Conservation (phyloP, 371 early-diverging fungal species). For the Batkoa obscura region DNA sequence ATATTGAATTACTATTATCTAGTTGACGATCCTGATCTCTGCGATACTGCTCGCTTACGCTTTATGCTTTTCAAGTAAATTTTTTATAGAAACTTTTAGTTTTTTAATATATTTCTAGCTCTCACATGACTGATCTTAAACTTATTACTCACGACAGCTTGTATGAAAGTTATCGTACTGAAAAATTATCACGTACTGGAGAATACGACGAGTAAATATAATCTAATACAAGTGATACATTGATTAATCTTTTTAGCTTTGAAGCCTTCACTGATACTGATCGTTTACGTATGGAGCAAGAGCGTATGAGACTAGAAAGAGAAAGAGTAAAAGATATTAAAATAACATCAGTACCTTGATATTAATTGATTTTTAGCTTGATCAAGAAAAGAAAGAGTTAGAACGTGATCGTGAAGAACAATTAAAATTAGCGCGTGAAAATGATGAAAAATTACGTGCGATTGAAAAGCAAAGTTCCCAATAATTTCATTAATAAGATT, state of each 20-base stretch:
- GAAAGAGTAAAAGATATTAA: conserved; percentile 21
- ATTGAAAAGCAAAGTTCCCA: neutral
- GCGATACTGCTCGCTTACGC: conserved; percentile 91
- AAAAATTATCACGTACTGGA: conserved; percentile 57
- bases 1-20: neutral
- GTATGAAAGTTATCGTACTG: conserved; percentile 94
- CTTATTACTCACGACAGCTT: conserved; percentile 84
- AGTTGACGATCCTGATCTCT: conserved; percentile 6
- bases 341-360: neutral
- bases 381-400: neutral
- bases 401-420: neutral
- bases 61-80: conserved; percentile 61
- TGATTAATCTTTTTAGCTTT: conserved; percentile 13
- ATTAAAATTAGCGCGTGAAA: neutral
- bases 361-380: neutral
- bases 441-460: neutral
- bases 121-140: conserved; percentile 87
- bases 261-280: conserved; percentile 7
- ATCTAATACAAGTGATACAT: neutral
- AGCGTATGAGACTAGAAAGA: conserved; percentile 36
- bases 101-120: conserved; percentile 22
- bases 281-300: conserved; percentile 27
- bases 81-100: neutral
- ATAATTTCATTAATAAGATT: too few relatives aligned
- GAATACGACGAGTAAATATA: conserved; percentile 27